A percentile compares a stretch with the other conserved stretches of the same genome.
Evolutionary conservation across 805 yeast species (phyloP).

Genomic region (Pichia exigua): DNA sequence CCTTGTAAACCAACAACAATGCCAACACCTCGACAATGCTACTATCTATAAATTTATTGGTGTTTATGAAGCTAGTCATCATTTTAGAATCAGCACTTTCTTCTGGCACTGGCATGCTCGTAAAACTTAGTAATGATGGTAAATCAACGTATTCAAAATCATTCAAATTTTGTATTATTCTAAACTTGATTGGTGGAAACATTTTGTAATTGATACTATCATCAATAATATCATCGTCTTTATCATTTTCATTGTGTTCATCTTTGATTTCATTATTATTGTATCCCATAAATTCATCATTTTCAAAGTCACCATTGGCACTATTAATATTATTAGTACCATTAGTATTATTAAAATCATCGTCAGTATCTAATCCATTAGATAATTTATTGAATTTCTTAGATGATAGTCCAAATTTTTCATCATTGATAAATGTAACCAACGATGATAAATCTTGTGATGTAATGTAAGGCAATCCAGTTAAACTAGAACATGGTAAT

Average conservation of each 20-base stretch:
- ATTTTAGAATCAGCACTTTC: slow-evolving; percentile 9
- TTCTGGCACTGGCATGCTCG: slow-evolving; percentile 11
- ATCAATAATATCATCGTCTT: slow-evolving; percentile 23
- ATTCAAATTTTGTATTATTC: slow-evolving; percentile 38
- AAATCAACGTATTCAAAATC: slow-evolving; percentile 34
- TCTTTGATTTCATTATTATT: slow-evolving; percentile 6
- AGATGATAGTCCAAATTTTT: slow-evolving; percentile 26
- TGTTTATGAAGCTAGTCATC: slow-evolving; percentile 19
- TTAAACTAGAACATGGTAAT: slow-evolving; percentile 43
- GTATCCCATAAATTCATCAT: background rate
- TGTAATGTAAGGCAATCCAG: slow-evolving; percentile 48
- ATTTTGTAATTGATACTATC: background rate
- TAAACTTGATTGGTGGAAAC: slow-evolving; percentile 32
- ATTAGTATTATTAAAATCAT: slow-evolving; percentile 5
- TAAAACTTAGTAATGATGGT: slow-evolving; percentile 18
- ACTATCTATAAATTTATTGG: slow-evolving; percentile 25
- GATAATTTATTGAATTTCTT: slow-evolving; percentile 16
- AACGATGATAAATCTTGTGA: slow-evolving; percentile 54
- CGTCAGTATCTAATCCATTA: slow-evolving; percentile 22
- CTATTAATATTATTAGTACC: background rate
- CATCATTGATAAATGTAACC: slow-evolving; percentile 51
- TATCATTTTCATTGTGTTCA: slow-evolving; percentile 11
- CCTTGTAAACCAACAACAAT: slow-evolving; percentile 25
- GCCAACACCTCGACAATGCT: slow-evolving; percentile 24
- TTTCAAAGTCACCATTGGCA: background rate